Conservation (phyloP, 2,329 filamentous ascomycete genomes). For the Aureobasidium sp. region DNA sequence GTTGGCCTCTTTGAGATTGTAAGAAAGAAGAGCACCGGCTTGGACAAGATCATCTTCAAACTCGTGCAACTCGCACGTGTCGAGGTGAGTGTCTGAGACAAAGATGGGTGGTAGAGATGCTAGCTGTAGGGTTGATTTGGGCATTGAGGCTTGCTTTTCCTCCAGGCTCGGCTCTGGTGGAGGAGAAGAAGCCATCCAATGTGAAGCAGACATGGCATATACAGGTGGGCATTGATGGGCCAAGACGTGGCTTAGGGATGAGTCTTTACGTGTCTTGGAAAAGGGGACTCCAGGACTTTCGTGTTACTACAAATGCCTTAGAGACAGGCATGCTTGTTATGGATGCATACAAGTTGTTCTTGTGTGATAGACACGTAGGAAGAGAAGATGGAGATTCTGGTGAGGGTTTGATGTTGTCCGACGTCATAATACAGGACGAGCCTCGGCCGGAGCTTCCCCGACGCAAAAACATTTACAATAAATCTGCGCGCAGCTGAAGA, state of each 20-base stretch:
- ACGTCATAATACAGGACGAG: conserved; percentile 2
- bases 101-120: conserved; percentile 57
- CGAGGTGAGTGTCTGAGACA: conserved; percentile 64
- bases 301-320: not conserved
- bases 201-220: not conserved
- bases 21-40: conserved; percentile 55
- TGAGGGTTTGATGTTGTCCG: not conserved
- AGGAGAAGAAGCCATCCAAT: conserved; percentile 11
- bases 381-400: not conserved
- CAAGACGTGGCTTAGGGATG: not conserved
- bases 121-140: conserved; percentile 31
- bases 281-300: not conserved
- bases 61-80: conserved; percentile 53
- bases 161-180: not conserved
- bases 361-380: too few relatives aligned
- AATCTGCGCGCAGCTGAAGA: too few relatives aligned
- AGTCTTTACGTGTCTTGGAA: not conserved
- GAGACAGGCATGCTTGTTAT: not conserved
- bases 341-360: not conserved
- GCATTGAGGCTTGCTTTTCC: not conserved
- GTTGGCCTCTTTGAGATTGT: conserved; percentile 63
- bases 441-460: conserved; percentile 8
- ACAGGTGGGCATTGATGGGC: not conserved
- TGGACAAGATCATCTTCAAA: conserved; percentile 57
- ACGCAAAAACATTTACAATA: not conserved